Conservation (phyloP, 2,329 filamentous ascomycete species). For the Nemania diffusa region DNA sequence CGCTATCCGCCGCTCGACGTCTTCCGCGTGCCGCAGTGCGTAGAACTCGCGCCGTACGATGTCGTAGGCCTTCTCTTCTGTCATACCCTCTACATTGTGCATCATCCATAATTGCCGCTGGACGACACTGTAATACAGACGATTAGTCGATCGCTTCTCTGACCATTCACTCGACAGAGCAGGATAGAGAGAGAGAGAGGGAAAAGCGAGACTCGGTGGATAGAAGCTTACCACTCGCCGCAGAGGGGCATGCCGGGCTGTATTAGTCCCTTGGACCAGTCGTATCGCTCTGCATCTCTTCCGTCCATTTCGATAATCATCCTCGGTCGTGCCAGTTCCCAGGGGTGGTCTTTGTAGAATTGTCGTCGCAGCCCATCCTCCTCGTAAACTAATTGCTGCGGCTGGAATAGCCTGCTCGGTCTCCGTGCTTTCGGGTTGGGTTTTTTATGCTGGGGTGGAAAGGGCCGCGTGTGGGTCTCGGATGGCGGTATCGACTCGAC, state of each 20-base stretch:
- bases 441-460: slow-evolving; percentile 59
- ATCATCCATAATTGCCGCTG: slow-evolving; percentile 92
- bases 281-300: slow-evolving; percentile 76
- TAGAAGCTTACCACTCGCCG: slow-evolving; percentile 77
- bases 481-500: slow-evolving; percentile 66
- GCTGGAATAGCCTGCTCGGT: slow-evolving; percentile 81
- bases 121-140: slow-evolving; percentile 73
- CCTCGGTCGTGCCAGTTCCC: slow-evolving; percentile 91
- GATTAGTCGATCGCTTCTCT: slow-evolving; percentile 14
- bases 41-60: slow-evolving; percentile 91
- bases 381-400: slow-evolving; percentile 79
- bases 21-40: slow-evolving; percentile 79
- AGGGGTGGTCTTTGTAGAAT: slow-evolving; percentile 95
- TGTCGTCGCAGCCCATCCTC: slow-evolving; percentile 83
- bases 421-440: slow-evolving; percentile 64
- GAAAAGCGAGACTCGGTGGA: not conserved
- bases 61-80: slow-evolving; percentile 81
- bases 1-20: slow-evolving; percentile 84
- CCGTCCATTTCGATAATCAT: slow-evolving; percentile 88
- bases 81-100: slow-evolving; percentile 67
- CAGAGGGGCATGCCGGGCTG: slow-evolving; percentile 81
- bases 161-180: too few relatives aligned
- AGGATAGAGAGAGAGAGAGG: not conserved
- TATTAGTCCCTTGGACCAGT: slow-evolving; percentile 80
- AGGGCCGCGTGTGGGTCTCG: slow-evolving; percentile 66